Percentiles rank a stretch among this genome's conserved stretches.
phyloP scores from a whole-genome alignment of 208 protist species.

The Trypanosoma boissoni region DNA sequence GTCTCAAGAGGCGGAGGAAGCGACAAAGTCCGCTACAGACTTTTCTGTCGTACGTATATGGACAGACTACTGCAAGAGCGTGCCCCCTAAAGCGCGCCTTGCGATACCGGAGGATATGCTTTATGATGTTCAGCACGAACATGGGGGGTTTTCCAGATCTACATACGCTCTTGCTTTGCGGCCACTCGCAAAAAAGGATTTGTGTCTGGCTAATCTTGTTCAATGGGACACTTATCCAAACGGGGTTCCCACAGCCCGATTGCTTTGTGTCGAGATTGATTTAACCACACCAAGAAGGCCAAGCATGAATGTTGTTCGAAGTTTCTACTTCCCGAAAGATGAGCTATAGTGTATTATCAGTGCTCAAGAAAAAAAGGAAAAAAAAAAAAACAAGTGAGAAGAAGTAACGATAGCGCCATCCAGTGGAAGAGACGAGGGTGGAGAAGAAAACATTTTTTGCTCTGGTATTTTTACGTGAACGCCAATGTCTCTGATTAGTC shows the following conservation, averaged over 20 bases:
- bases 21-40: neutral
- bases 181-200: conserved; percentile 1
- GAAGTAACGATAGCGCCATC: no score
- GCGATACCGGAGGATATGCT: conserved; percentile 20
- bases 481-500: no score
- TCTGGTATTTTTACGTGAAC: no score
- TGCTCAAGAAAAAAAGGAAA: neutral
- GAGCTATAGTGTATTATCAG: conserved; percentile 14
- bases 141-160: neutral
- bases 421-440: no score
- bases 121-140: neutral
- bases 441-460: no score
- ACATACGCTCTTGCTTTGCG: conserved; percentile 14
- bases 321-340: conserved; percentile 28
- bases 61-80: conserved; percentile 23
- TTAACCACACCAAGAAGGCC: neutral
- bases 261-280: conserved; percentile 22
- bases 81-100: conserved; percentile 15
- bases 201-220: conserved; percentile 10
- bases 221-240: conserved; percentile 8
- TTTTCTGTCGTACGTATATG: conserved; percentile 7
- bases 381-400: neutral
- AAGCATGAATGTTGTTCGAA: conserved; percentile 13
- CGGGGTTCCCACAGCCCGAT: conserved; percentile 20
- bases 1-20: neutral